Percentiles rank a stretch among this genome's conserved stretches.
These are phyloP conservation scores for Sanghuangporus sanghuang DNA, from an alignment of 1,284 basidiomycete species.

Conservation along the genomic window DNA sequence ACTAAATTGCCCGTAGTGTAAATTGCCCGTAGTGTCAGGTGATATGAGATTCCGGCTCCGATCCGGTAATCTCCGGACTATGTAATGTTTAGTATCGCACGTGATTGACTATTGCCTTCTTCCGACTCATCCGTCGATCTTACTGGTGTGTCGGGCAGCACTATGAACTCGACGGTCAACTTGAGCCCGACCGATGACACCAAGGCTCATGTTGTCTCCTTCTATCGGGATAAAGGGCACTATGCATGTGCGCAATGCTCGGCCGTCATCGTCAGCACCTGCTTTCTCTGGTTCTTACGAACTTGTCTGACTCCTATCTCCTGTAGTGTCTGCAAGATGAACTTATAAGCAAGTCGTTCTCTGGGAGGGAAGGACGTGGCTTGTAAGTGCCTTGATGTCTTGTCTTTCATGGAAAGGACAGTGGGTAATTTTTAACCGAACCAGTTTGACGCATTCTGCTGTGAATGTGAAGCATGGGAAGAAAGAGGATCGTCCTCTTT, in stretches of 20 bases:
- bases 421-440: neutral
- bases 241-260: constrained; percentile 21
- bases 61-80: neutral
- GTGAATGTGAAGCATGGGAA: constrained; percentile 71
- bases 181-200: constrained; percentile 18
- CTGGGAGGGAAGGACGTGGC: constrained; percentile 78
- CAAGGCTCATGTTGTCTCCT: constrained; percentile 18
- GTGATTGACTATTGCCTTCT: neutral
- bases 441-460: constrained; percentile 72
- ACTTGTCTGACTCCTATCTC: neutral
- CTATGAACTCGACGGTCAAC: neutral
- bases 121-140: too few relatives aligned
- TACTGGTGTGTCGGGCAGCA: neutral
- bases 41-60: neutral
- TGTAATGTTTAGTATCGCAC: neutral
- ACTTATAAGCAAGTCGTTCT: constrained; percentile 81
- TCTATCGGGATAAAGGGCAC: constrained; percentile 18
- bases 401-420: neutral
- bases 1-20: too few relatives aligned
- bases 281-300: neutral
- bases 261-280: constrained; percentile 16
- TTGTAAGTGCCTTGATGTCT: constrained; percentile 45
- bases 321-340: constrained; percentile 77
- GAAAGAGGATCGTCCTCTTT: constrained; percentile 70
- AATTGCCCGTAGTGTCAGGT: too few relatives aligned